Evolutionary conservation across 1,284 basidiomycete genomes (phyloP).

Genomic region (Trametes pubescens): DNA sequence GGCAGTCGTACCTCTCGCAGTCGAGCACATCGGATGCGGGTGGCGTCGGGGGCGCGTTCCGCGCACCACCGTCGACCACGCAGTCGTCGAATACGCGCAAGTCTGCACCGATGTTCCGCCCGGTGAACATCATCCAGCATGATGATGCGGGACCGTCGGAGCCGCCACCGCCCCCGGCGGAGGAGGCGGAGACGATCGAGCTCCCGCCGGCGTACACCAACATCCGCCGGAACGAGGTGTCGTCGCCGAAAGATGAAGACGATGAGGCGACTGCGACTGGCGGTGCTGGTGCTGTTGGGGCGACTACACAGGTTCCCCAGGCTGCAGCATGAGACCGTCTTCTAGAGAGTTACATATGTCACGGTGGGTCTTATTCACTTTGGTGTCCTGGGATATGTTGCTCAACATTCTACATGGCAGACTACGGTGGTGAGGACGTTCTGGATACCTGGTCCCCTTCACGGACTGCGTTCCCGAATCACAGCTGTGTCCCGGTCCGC

Average conservation of each 20-base stretch:
- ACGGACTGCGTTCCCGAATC: too few relatives aligned
- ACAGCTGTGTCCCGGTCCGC: too few relatives aligned
- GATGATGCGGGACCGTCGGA: slow-evolving; percentile 75
- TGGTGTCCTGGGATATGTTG: neutral
- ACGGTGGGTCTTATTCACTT: neutral
- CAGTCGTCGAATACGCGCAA: slow-evolving; percentile 53
- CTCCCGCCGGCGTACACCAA: slow-evolving; percentile 80
- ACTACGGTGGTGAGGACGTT: neutral
- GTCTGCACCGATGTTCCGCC: slow-evolving; percentile 58
- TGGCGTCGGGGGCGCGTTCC: slow-evolving; percentile 24
- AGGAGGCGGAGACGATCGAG: slow-evolving; percentile 75
- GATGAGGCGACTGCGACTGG: neutral
- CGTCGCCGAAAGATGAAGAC: neutral
- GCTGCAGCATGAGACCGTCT: neutral
- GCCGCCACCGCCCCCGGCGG: slow-evolving; percentile 37
- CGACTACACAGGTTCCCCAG: slow-evolving; percentile 2
- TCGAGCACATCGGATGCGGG: slow-evolving; percentile 29
- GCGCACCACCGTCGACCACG: slow-evolving; percentile 33
- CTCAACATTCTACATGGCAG: neutral
- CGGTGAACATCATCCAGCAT: slow-evolving; percentile 83
- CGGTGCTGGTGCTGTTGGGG: neutral
- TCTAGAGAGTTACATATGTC: neutral
- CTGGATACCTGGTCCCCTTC: neutral
- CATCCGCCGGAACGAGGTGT: slow-evolving; percentile 20
- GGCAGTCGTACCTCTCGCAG: slow-evolving; percentile 36